Percentiles rank a stretch among this genome's conserved stretches.
phyloP scores from a whole-genome alignment of 73 alveolate genomes.

The Tetrahymena elliotti region DNA sequence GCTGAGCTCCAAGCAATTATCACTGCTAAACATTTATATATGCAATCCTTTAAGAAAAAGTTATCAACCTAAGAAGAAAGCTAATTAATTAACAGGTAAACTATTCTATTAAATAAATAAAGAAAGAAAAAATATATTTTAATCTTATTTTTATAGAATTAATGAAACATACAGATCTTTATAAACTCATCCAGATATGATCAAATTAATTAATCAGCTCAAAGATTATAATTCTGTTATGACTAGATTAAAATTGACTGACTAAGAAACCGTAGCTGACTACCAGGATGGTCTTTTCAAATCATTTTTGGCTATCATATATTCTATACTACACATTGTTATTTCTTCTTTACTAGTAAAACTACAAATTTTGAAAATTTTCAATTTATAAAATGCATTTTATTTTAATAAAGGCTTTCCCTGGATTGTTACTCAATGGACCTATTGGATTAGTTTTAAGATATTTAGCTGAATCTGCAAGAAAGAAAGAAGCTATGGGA shows the following conservation, averaged over 20 bases:
- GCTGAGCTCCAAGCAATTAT: slow-evolving; percentile 61
- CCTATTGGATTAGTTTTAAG: slow-evolving; percentile 53
- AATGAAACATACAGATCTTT: slow-evolving; percentile 53
- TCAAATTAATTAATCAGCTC: slow-evolving; percentile 42
- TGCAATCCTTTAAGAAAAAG: slow-evolving; percentile 62
- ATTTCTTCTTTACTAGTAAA: slow-evolving; percentile 3
- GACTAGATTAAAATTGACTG: slow-evolving; percentile 68
- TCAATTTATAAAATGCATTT: neutral
- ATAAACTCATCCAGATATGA: slow-evolving; percentile 59
- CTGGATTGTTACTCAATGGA: slow-evolving; percentile 58
- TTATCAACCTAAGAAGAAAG: slow-evolving; percentile 45
- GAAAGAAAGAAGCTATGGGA: slow-evolving; percentile 62
- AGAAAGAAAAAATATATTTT: slow-evolving; percentile 32
- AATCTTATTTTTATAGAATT: slow-evolving; percentile 52
- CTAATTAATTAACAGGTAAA: neutral
- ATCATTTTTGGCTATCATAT: neutral
- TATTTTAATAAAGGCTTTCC: slow-evolving; percentile 46
- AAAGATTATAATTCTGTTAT: slow-evolving; percentile 59
- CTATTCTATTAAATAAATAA: neutral
- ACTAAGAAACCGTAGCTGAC: slow-evolving; percentile 53
- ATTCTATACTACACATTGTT: neutral
- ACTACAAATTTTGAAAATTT: neutral
- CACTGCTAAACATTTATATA: slow-evolving; percentile 72
- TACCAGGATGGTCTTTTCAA: neutral
- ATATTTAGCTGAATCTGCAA: slow-evolving; percentile 62